Evolutionary conservation across 169 alveolate genomes (phyloP).

Genomic region (Amoebophrya sp.): DNA sequence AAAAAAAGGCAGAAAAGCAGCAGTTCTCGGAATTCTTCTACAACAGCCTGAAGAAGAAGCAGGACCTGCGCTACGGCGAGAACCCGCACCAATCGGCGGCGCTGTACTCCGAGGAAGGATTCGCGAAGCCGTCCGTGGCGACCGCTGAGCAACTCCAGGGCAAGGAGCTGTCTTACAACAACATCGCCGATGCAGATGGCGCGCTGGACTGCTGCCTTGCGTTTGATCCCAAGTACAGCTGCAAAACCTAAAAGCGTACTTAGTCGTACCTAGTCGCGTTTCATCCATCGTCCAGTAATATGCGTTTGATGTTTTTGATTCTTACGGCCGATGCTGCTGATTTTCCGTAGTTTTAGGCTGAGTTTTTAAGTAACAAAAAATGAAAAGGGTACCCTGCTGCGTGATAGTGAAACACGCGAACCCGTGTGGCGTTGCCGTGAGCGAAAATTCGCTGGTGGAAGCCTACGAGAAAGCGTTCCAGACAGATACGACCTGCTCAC

Average conservation of each 20-base stretch:
- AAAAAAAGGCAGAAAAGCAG: not conserved
- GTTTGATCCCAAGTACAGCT: no score
- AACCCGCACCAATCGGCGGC: slow-evolving; percentile 16
- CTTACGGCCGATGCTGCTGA: not conserved
- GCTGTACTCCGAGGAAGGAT: not conserved
- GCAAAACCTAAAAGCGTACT: no score
- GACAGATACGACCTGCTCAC: no score
- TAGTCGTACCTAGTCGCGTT: no score
- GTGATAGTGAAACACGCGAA: slow-evolving; percentile 9
- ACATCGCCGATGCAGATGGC: slow-evolving; percentile 18
- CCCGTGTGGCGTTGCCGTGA: slow-evolving; percentile 11
- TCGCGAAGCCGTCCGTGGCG: not conserved
- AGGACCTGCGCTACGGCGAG: not conserved
- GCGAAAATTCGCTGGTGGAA: not conserved
- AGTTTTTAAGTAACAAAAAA: no score
- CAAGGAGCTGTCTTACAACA: not conserved
- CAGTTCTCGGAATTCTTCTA: not conserved
- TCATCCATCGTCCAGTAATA: no score
- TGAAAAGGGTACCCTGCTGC: not conserved
- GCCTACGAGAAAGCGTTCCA: slow-evolving; percentile 19
- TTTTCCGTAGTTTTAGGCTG: not conserved
- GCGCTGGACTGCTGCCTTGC: slow-evolving; percentile 14
- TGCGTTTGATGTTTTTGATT: not conserved
- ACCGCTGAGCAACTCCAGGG: not conserved
- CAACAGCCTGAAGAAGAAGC: not conserved